Evolutionary conservation across 345 rosid genomes (phyloP), one percentile per base, ranked within the genome.

Genomic region (Melastoma malabathricum): DNA sequence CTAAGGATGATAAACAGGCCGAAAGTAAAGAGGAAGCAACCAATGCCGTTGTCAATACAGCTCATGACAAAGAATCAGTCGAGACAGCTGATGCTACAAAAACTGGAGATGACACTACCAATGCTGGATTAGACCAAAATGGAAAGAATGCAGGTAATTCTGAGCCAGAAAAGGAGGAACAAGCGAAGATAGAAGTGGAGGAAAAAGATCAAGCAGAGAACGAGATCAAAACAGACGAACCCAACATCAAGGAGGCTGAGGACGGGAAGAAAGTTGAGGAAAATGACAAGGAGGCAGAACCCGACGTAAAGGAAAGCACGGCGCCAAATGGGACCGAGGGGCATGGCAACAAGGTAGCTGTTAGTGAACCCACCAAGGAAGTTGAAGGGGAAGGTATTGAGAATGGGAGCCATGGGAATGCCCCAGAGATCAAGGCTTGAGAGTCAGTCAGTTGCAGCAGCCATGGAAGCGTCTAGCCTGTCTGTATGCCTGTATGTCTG

Each of bases 321-420:
- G 58, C 58, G 22, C 53, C 45, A 18, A 61, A 66, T 7, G 56
- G 52, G 23, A 54, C 43, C 8, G 57, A 39, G 13, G 66, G 65
- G 50, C 59, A 58, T 31, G 61, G 54, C 10, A 51, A 63, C 18
- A 41, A 13, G 31, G 27, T 58, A 31, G 67, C 25, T 44, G 18
- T 54, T 15, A 52, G 44, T 15, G 48, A 51, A 55, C 44, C 44
- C 43, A 56, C 46, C 46, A 68, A 62, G 55, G 66, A 64, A 53
- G 59, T 52, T 3, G 74, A 72, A 45, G 76, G 54, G 43, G 70
- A 67, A 58, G 62, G 46, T 27, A 48, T 56, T 22, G 65, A 64
- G 64, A 77, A 72, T 61, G 73, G 79, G 41, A 63, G 59, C 49
- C 46, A 46, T 45, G 73, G 64, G 15, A 50, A n/a, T 25, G 61